Base-by-base conservation (phyloP, 2,329 filamentous ascomycete species). In the Daldinia sp. region DNA sequence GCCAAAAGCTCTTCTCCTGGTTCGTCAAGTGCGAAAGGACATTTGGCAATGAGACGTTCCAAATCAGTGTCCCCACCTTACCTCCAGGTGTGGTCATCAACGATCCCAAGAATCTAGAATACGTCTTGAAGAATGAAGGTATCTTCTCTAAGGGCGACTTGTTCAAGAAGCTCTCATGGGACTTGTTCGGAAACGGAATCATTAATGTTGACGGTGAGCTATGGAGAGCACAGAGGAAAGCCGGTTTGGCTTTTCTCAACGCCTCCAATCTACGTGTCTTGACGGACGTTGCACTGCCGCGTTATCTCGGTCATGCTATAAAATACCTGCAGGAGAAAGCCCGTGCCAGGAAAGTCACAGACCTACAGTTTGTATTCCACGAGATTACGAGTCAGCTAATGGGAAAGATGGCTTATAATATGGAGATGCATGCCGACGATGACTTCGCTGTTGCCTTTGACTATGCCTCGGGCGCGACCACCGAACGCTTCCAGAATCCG, bases 401-500 rank as follows among this genome's bases (percentile, higher is more conserved):
- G 84, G 87, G 87, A n/a, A 82, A 82, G 63, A 87, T 89, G 84
- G 87, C 87, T 11, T 90, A 90, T 68, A 84, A 87, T 71, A 89
- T 89, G 85, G 86, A 90, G 67, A 88, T 90, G 79, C 85, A 86
- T 69, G 81, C 85, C 48, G 80, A 83, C 29, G 84, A 89, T 62
- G 81, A 83, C 1, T 90, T 90, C 72, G 85, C 84, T 3, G 64
- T 79, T 51, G 83, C 86, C 0, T 90, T 90, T 69, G 87, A 90
- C 65, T 81, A 84, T 65, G 87, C 87, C 2, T 89, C 87, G 0
- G 86, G 84, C 0, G 81, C 76, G 7, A 88, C 85, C 0, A 85
- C 85, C 2, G 80, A 85, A 51, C 82, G 87, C 3, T 89, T 90
- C 61, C 87, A 90, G 71, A 90, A 90, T 64, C 87, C 87, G 0